A percentile compares a stretch with the other conserved stretches of the same genome.
Conservation (phyloP, 345 rosid genomes). For the Raphanus raphanistrum region DNA sequence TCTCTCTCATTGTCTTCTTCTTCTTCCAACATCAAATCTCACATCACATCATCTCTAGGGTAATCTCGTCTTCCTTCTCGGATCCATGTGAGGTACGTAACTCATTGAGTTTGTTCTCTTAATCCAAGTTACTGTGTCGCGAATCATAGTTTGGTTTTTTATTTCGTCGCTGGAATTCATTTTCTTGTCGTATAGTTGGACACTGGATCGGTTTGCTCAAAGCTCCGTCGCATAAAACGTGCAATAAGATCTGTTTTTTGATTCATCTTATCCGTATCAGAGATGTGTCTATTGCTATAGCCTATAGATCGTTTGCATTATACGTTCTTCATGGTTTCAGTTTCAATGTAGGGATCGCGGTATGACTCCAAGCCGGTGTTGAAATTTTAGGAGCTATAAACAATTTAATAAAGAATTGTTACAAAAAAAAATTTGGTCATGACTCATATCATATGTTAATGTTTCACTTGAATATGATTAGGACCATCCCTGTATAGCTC, state of each 20-base stretch:
- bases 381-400: no score
- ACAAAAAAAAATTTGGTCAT: no score
- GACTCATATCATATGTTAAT: no score
- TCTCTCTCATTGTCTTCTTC: slow-evolving; percentile 32
- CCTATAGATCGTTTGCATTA: slow-evolving; percentile 22
- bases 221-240: background rate
- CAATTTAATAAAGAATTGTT: no score
- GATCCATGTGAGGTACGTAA: slow-evolving; percentile 37
- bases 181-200: slow-evolving; percentile 16
- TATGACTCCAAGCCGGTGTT: no score
- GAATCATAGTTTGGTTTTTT: background rate
- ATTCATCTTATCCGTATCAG: background rate
- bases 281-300: background rate
- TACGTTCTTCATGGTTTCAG: slow-evolving; percentile 7
- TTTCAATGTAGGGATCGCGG: background rate
- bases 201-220: slow-evolving; percentile 6
- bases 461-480: no score
- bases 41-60: slow-evolving; percentile 11
- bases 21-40: slow-evolving; percentile 24
- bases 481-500: background rate
- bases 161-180: background rate
- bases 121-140: background rate
- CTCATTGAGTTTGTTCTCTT: background rate
- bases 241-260: slow-evolving; percentile 16
- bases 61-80: slow-evolving; percentile 14